A percentile compares a stretch with the other conserved stretches of the same genome.
Evolutionary conservation across 371 early-diverging fungal genomes (phyloP).

Genomic region (Synchytrium microbalum): DNA sequence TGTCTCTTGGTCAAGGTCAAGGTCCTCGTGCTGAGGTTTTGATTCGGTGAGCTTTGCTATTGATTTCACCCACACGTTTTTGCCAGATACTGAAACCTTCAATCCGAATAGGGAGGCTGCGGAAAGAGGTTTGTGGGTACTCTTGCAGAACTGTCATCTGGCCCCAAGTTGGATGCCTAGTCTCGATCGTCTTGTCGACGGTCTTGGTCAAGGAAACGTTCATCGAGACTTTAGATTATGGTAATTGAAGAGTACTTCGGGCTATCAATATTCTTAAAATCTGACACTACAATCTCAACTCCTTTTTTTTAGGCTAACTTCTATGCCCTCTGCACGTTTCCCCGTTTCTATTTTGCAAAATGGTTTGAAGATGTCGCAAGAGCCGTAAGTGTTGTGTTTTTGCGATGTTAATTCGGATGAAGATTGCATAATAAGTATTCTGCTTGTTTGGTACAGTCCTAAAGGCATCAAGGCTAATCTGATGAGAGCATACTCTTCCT

Average conservation of each 20-base stretch:
- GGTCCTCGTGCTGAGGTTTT: slow-evolving; percentile 49
- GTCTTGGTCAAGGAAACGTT: slow-evolving; percentile 45
- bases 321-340: slow-evolving; percentile 49
- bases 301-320: slow-evolving; percentile 35
- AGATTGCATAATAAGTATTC: background rate
- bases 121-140: slow-evolving; percentile 48
- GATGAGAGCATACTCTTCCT: slow-evolving; percentile 44
- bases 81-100: too few relatives aligned
- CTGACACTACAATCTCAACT: too few relatives aligned
- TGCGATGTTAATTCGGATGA: background rate
- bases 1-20: slow-evolving; percentile 52
- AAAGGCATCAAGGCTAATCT: slow-evolving; percentile 53
- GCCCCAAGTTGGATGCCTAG: slow-evolving; percentile 53
- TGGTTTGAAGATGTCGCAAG: slow-evolving; percentile 49
- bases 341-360: slow-evolving; percentile 51
- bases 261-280: background rate
- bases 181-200: slow-evolving; percentile 43
- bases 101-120: slow-evolving; percentile 44
- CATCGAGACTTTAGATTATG: slow-evolving; percentile 50
- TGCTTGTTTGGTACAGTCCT: slow-evolving; percentile 13
- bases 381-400: slow-evolving; percentile 20
- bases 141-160: slow-evolving; percentile 52
- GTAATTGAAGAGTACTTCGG: slow-evolving; percentile 8
- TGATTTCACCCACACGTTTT: too few relatives aligned
- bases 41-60: slow-evolving; percentile 14